phyloP scores from a whole-genome alignment of 306 rosid genomes.

The Cucumis cinereus region DNA sequence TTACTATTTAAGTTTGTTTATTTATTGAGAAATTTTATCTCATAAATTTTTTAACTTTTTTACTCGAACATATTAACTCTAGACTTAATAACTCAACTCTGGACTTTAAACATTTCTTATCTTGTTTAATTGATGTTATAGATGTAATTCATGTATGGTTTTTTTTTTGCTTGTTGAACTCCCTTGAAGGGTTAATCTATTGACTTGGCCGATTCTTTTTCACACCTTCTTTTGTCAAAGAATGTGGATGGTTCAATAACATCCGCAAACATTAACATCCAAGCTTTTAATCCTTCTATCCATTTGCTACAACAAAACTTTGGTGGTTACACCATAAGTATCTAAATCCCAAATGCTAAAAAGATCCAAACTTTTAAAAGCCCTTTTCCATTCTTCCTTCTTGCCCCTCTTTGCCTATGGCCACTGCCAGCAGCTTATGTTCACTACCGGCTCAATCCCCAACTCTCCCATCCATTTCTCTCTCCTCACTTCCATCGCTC shows the following conservation, averaged over 20 bases:
- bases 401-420: conserved; percentile 25
- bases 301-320: conserved; percentile 9
- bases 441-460: conserved; percentile 39
- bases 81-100: too few relatives aligned
- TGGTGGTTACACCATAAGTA: conserved; percentile 6
- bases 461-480: conserved; percentile 34
- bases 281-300: conserved; percentile 1
- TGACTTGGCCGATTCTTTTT: neutral
- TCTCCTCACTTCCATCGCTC: conserved; percentile 30
- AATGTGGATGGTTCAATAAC: neutral
- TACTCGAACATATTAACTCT: too few relatives aligned
- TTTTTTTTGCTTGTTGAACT: neutral
- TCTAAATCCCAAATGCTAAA: neutral
- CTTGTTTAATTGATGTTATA: too few relatives aligned
- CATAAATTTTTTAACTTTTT: too few relatives aligned
- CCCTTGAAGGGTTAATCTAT: neutral
- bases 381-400: neutral
- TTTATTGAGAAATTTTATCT: too few relatives aligned
- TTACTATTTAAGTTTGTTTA: too few relatives aligned
- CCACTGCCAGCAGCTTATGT: conserved; percentile 33
- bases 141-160: too few relatives aligned
- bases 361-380: neutral
- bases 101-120: too few relatives aligned
- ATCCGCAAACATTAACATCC: conserved; percentile 28
- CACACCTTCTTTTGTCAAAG: neutral